Conservation (phyloP, 768 basidiomycete genomes). For the Daedalea quercina region DNA sequence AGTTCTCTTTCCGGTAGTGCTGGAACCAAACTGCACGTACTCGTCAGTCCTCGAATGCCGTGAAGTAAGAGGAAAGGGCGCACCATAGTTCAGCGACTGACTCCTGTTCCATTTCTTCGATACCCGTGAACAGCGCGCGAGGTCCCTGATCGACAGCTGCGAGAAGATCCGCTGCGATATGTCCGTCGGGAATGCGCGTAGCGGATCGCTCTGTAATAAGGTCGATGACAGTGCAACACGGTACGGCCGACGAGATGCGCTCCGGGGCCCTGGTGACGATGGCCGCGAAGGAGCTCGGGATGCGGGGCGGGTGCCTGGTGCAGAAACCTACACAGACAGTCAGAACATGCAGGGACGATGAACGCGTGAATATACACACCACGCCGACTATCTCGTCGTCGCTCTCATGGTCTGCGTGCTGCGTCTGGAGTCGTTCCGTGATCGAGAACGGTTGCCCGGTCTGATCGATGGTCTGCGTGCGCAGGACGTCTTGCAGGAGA, state of each 20-base stretch:
- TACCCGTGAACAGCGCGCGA: slow-evolving; percentile 74
- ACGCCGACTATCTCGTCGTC: slow-evolving; percentile 70
- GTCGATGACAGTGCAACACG: slow-evolving; percentile 34
- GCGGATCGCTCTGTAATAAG: slow-evolving; percentile 41
- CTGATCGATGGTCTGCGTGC: slow-evolving; percentile 39
- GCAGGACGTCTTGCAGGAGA: slow-evolving; percentile 65
- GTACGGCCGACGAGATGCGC: slow-evolving; percentile 17
- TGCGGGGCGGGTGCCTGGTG: slow-evolving; percentile 55
- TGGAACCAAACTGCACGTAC: slow-evolving; percentile 80
- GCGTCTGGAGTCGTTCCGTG: slow-evolving; percentile 1
- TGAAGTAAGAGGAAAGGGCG: slow-evolving; percentile 1
- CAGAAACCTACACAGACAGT: slow-evolving; percentile 42
- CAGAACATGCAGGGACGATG: not conserved
- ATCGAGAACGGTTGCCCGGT: not conserved
- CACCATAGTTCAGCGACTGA: slow-evolving; percentile 90
- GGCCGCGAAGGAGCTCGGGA: slow-evolving; percentile 37
- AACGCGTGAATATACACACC: slow-evolving; percentile 33
- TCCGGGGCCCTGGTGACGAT: slow-evolving; percentile 39
- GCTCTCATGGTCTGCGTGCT: slow-evolving; percentile 40
- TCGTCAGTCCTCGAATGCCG: not conserved
- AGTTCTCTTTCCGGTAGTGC: slow-evolving; percentile 81
- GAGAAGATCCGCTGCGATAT: slow-evolving; percentile 74
- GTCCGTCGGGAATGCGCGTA: slow-evolving; percentile 73
- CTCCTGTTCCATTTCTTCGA: slow-evolving; percentile 85
- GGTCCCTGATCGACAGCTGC: slow-evolving; percentile 50